phyloP scores from a whole-genome alignment of 805 yeast genomes.

The Zygotorulaspora chibaensis region DNA sequence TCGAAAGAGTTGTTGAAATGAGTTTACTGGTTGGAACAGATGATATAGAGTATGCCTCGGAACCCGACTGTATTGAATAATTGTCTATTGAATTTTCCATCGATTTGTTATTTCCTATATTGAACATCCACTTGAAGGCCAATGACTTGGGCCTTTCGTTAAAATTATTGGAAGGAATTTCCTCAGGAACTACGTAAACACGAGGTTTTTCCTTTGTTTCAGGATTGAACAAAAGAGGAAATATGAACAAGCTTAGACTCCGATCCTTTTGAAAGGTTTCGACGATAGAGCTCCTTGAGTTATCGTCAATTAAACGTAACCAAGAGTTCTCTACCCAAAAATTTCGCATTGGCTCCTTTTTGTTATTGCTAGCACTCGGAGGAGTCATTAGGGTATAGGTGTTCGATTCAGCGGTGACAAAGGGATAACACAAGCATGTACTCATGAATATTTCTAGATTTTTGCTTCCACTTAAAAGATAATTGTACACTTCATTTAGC shows the following conservation, averaged over 20 bases:
- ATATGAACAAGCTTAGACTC: slow-evolving; percentile 14
- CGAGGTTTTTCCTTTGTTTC: not conserved
- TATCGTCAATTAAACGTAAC: slow-evolving; percentile 5
- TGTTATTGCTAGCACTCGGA: slow-evolving; percentile 16
- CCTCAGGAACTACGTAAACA: not conserved
- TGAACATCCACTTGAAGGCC: slow-evolving; percentile 12
- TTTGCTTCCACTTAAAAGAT: slow-evolving; percentile 12
- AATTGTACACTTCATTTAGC: slow-evolving; percentile 10
- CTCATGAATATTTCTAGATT: slow-evolving; percentile 22
- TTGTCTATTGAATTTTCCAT: slow-evolving; percentile 5
- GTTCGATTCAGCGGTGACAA: slow-evolving; percentile 1
- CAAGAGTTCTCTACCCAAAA: slow-evolving; percentile 9
- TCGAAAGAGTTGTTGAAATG: not conserved
- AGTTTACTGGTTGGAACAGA: slow-evolving; percentile 6
- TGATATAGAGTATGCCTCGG: slow-evolving; percentile 5
- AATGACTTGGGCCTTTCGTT: slow-evolving; percentile 7
- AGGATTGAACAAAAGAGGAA: slow-evolving; percentile 16
- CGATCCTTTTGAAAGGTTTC: slow-evolving; percentile 15
- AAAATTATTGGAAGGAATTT: slow-evolving; percentile 2
- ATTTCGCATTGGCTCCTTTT: slow-evolving; percentile 8
- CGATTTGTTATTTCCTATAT: slow-evolving; percentile 4
- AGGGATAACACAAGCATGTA: slow-evolving; percentile 24
- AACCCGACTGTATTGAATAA: slow-evolving; percentile 1
- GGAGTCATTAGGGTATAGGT: slow-evolving; percentile 19
- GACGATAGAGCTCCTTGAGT: not conserved